phyloP scores from a whole-genome alignment of 176 grass and related monocot species.

The Bonia amplexicaulis region DNA sequence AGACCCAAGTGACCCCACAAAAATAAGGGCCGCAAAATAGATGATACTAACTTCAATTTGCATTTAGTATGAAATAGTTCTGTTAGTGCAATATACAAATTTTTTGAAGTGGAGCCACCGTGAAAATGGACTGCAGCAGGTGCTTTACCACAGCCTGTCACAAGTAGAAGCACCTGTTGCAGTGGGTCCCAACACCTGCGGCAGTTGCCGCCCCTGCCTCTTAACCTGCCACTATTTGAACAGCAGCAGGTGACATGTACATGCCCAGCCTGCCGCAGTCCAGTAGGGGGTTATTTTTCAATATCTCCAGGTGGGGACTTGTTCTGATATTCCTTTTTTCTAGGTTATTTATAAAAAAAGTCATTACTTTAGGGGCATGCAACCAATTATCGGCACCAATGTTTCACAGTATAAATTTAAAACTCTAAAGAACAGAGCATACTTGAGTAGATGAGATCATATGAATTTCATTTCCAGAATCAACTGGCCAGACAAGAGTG shows the following conservation, averaged over 20 bases:
- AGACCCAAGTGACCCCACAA: neutral
- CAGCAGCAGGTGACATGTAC: neutral
- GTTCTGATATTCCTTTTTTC: neutral
- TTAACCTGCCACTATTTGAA: neutral
- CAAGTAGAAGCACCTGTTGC: neutral
- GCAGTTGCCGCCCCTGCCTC: neutral
- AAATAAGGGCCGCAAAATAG: neutral
- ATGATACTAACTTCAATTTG: neutral
- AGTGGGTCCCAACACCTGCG: neutral
- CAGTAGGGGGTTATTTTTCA: neutral
- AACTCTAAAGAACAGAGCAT: conserved; percentile 34
- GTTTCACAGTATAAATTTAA: neutral
- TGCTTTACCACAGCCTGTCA: neutral
- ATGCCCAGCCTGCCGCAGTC: neutral
- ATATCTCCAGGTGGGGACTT: neutral
- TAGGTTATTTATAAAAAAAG: neutral
- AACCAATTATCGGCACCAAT: neutral
- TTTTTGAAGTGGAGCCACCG: neutral
- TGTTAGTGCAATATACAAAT: neutral
- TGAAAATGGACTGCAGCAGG: neutral
- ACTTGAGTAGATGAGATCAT: conserved; percentile 98
- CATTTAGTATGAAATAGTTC: conserved; percentile 1
- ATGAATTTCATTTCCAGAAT: conserved; percentile 97
- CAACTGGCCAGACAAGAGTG: conserved; percentile 82
- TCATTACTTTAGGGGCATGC: neutral